These are phyloP conservation scores for Serendipita sp. DNA, from an alignment of 768 basidiomycete species.

Conservation along the genomic window DNA sequence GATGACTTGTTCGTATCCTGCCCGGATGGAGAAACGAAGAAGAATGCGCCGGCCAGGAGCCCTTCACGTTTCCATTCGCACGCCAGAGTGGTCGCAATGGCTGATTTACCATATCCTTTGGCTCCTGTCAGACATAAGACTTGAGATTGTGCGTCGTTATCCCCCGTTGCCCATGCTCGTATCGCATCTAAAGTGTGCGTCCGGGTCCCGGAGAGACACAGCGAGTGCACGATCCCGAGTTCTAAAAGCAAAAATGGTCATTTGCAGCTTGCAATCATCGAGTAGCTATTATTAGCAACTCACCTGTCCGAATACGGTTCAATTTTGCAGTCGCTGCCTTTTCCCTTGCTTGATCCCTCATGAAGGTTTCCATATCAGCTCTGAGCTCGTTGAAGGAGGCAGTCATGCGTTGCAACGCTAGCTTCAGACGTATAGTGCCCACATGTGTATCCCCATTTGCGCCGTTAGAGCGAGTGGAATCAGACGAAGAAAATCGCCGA, in stretches of 20 bases:
- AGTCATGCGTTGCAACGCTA: not conserved
- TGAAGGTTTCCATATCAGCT: not conserved
- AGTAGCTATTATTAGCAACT: not conserved
- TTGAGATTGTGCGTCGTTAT: not conserved
- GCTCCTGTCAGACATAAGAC: not conserved
- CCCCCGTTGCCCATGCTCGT: not conserved
- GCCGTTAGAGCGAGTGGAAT: not conserved
- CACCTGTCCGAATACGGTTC: not conserved
- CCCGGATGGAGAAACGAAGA: not conserved
- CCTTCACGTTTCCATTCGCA: not conserved
- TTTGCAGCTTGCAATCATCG: not conserved
- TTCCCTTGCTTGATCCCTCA: not conserved
- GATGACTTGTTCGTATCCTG: not conserved
- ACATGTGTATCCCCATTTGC: not conserved
- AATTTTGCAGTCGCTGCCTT: not conserved
- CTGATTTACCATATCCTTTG: not conserved
- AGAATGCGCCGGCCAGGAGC: too few relatives aligned
- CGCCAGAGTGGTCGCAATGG: not conserved
- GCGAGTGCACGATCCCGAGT: not conserved
- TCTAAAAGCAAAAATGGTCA: not conserved
- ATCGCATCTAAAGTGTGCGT: not conserved
- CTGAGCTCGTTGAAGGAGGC: not conserved
- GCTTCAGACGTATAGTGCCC: not conserved
- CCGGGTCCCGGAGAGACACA: not conserved
- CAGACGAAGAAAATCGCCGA: constrained; percentile 1